Base-by-base conservation (phyloP, 345 rosid genomes). In the Aquilaria yunnanensis region DNA sequence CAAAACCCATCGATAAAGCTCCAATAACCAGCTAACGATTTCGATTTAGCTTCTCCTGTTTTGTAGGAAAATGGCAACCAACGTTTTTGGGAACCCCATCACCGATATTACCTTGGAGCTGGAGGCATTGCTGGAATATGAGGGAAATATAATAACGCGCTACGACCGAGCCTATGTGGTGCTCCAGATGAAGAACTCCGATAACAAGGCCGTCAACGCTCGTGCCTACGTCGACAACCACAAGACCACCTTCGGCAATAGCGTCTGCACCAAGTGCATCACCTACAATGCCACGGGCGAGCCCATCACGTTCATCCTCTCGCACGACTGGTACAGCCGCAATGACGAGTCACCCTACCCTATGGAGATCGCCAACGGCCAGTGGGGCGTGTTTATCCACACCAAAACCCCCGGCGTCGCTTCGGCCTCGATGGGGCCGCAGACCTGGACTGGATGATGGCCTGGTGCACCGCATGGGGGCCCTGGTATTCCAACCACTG, bases 231-330 rank as follows among this genome's bases (percentile, higher is more conserved):
- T 43, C 30, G 46, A 48, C 32, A 30, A 58, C 7, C 12, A 33
- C 31, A 58, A 58, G 32, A 9, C 49, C 14, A 9, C 3, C 12
- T 58, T 47, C 48, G 61, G 61, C 16, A 3, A 14, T 37, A 47
- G 61, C 16, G 61, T 58, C 32, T 58, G 48, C 13, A 58, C 61
- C 2, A 47, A 37, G 11, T 58, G 61, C 61, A 9, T 58, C 48
- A 6, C 34, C 29, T 58, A 58, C 61, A 58, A 58, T 14, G 61
- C 32, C 12, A 58, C 61, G 2, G 61, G 61, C 11, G 61, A 58
- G 34, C 14, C 32, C 29, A 2, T 58, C 12, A 58, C n/a, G 5
- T 58, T 10, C 31, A 12, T 4, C 9, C 23, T 9, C 1, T 9
- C 2, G 0, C 0, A 58, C 46, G 23, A 58, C 5, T 58, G 47